Conservation (phyloP, 768 basidiomycete species). For the Brasilioporus rufonigricans region DNA sequence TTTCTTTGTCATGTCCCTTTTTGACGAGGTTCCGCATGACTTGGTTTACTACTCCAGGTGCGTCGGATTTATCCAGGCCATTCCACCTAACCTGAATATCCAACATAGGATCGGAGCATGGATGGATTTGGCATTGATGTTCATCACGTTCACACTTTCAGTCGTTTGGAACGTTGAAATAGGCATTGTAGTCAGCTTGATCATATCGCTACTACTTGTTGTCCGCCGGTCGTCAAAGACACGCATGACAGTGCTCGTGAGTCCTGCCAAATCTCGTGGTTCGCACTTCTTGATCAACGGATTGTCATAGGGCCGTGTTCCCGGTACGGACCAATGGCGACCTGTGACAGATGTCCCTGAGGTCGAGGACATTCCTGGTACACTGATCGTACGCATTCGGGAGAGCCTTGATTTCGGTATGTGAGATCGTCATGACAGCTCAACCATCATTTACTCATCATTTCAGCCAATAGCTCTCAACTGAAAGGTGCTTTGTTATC, state of each 20-base stretch:
- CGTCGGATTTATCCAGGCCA: slow-evolving; percentile 16
- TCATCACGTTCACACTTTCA: slow-evolving; percentile 82
- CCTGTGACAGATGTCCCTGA: slow-evolving; percentile 87
- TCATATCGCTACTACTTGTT: slow-evolving; percentile 85
- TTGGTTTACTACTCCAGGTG: slow-evolving; percentile 82
- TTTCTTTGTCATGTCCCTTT: slow-evolving; percentile 79
- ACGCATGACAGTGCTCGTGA: slow-evolving; percentile 85
- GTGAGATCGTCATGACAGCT: slow-evolving; percentile 15
- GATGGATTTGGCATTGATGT: slow-evolving; percentile 85
- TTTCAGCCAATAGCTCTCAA: slow-evolving; percentile 87
- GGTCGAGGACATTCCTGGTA: slow-evolving; percentile 76
- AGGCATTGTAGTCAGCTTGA: slow-evolving; percentile 85
- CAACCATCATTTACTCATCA: background rate
- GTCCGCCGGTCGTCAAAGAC: slow-evolving; percentile 87
- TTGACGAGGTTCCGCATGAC: slow-evolving; percentile 87
- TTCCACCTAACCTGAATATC: background rate
- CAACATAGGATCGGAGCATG: slow-evolving; percentile 74
- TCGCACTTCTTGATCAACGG: background rate
- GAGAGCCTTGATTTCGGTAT: slow-evolving; percentile 90
- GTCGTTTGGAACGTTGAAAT: slow-evolving; percentile 91
- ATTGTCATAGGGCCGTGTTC: slow-evolving; percentile 70
- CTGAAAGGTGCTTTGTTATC: slow-evolving; percentile 58
- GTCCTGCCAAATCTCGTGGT: background rate
- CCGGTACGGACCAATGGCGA: slow-evolving; percentile 87
- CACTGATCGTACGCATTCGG: slow-evolving; percentile 83